Evolutionary conservation across 2,329 filamentous ascomycete genomes (phyloP), one percentile per base, ranked within the genome.

Genomic region (Colletotrichum salicis): DNA sequence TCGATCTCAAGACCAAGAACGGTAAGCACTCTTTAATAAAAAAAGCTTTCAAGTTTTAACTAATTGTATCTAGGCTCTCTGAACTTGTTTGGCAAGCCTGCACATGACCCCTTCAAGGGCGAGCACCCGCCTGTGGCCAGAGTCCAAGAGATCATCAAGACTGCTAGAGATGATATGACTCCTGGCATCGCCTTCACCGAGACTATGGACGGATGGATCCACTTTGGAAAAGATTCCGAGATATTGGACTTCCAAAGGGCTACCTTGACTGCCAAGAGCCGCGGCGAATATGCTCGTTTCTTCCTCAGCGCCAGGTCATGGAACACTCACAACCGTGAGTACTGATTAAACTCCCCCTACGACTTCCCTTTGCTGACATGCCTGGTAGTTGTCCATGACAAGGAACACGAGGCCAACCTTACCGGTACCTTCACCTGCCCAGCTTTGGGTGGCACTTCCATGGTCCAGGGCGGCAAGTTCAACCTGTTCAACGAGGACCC

Each of bases 121-220:
- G 76, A 82, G 7, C 76, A 76, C 4, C 74, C 75, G 7, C 81
- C 80, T 59, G 79, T 87, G 37, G 73, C 74, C 11, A 78, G 77
- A 22, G 82, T 84, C 0, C 77, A 77, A 31, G 74, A 80, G 35
- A 80, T 81, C 15, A 85, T 88, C 67, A 76, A 79, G 27, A 76
- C 77, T 22, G 88, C 86, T 5, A 81, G 80, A 31, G 81, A 81
- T 2, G 75, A 85, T 60, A 82, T 85, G 27, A 83, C 85, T 11
- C 80, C 80, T 51, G 88, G 89, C 0, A 85, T 91, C 60, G 87
- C 86, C 29, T 92, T 92, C 76, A 88, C 88, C 0, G 90, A 92
- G 78, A 86, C 91, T 70, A 91, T 92, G 89, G 85, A 86, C 7
- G 90, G 90, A 11, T 88, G 87, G 74, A 84, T 93, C 24, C 87